Percentiles rank a stretch among this genome's conserved stretches.
These are phyloP conservation scores for Ogataea neopini DNA, from an alignment of 805 yeast genomes.

Conservation along the genomic window DNA sequence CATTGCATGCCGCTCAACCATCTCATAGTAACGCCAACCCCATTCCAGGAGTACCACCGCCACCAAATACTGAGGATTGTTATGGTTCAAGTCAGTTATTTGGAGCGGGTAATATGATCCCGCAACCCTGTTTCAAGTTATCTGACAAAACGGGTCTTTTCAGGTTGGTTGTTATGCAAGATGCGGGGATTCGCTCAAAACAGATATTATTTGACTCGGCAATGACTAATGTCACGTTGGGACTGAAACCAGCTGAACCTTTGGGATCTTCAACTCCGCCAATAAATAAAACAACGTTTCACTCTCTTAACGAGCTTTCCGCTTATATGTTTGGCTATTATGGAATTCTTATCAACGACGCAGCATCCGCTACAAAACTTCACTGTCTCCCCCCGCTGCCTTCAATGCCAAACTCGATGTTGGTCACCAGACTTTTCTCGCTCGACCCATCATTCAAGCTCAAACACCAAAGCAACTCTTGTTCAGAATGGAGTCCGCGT, in stretches of 20 bases:
- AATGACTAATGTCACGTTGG: not conserved
- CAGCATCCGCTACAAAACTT: slow-evolving; percentile 44
- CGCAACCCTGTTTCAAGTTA: slow-evolving; percentile 21
- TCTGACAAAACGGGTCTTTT: slow-evolving; percentile 33
- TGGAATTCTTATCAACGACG: slow-evolving; percentile 52
- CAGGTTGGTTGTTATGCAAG: slow-evolving; percentile 50
- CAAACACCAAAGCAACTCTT: slow-evolving; percentile 7
- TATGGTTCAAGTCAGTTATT: slow-evolving; percentile 48
- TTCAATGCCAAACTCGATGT: slow-evolving; percentile 40
- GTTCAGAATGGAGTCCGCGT: slow-evolving; percentile 42
- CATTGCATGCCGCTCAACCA: not conserved
- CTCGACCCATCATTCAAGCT: slow-evolving; percentile 28
- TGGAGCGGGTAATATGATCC: slow-evolving; percentile 35
- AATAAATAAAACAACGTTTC: slow-evolving; percentile 37
- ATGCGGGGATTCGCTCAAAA: slow-evolving; percentile 48
- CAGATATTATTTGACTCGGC: slow-evolving; percentile 53
- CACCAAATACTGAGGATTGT: slow-evolving; percentile 40
- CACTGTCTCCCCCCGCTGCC: slow-evolving; percentile 48
- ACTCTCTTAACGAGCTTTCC: slow-evolving; percentile 45
- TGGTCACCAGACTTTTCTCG: slow-evolving; percentile 47
- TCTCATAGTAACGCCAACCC: slow-evolving; percentile 1
- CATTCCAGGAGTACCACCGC: slow-evolving; percentile 3
- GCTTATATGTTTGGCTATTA: slow-evolving; percentile 56
- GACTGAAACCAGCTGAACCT: not conserved
- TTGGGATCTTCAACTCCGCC: not conserved